Evolutionary conservation across 164 flowering plant genomes (phyloP).

Genomic region (Annona cherimola): DNA sequence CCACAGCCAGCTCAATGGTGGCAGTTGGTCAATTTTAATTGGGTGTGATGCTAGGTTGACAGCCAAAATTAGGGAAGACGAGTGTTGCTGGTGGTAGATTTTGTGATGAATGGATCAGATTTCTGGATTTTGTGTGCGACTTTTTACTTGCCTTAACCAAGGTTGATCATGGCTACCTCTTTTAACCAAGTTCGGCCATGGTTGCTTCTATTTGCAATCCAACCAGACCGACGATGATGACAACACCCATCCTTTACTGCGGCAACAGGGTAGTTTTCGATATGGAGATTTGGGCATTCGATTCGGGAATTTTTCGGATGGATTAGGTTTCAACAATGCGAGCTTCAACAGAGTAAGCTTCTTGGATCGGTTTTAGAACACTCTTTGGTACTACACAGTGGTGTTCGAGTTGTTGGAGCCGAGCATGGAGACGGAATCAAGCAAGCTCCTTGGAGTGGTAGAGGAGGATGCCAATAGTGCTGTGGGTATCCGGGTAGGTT

Average conservation of each 20-base stretch:
- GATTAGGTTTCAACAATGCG: slow-evolving; percentile 33
- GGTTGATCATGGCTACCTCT: too few relatives aligned
- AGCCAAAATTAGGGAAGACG: too few relatives aligned
- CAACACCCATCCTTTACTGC: slow-evolving; percentile 88
- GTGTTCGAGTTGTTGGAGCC: slow-evolving; percentile 89
- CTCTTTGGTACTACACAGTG: slow-evolving; percentile 63
- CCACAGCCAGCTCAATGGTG: slow-evolving; percentile 58
- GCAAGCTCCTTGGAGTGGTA: slow-evolving; percentile 34
- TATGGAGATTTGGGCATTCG: too few relatives aligned
- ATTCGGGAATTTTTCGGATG: too few relatives aligned
- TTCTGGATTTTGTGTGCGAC: too few relatives aligned
- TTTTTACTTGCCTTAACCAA: too few relatives aligned
- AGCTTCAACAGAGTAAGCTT: slow-evolving; percentile 53
- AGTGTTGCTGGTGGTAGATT: too few relatives aligned
- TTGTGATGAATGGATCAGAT: too few relatives aligned
- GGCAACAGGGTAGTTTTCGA: slow-evolving; percentile 59
- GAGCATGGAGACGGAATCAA: slow-evolving; percentile 51
- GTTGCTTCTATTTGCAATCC: slow-evolving; percentile 17
- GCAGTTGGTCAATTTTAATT: not conserved
- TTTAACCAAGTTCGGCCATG: too few relatives aligned
- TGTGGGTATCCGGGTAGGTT: slow-evolving; percentile 45
- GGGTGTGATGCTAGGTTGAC: too few relatives aligned
- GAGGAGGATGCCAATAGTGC: slow-evolving; percentile 51
- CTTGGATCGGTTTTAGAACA: slow-evolving; percentile 47
- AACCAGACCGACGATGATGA: slow-evolving; percentile 47